phyloP scores from a whole-genome alignment of 495 filamentous ascomycete species.

The Schizothecium vesticola region DNA sequence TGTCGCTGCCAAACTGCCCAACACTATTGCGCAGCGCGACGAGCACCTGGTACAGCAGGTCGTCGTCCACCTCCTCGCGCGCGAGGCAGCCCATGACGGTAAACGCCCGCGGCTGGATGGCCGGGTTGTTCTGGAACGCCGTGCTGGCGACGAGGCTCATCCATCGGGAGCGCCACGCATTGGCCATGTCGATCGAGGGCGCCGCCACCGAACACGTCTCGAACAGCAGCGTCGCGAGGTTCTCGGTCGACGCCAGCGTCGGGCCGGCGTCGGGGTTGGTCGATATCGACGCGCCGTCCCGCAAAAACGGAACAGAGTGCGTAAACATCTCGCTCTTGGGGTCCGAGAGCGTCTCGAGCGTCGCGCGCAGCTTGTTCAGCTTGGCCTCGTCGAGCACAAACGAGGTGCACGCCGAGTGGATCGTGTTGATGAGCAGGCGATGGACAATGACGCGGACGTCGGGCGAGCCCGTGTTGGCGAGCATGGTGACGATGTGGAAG shows the following conservation, averaged over 20 bases:
- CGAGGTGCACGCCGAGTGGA: conserved; percentile 60
- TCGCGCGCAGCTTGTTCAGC: conserved; percentile 46
- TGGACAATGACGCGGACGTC: conserved; percentile 53
- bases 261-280: conserved; percentile 44
- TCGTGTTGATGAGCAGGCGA: conserved; percentile 55
- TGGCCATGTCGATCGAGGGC: conserved; percentile 57
- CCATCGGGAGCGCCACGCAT: conserved; percentile 65
- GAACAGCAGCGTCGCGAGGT: conserved; percentile 50
- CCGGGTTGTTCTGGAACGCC: conserved; percentile 65
- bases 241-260: conserved; percentile 47
- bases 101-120: conserved; percentile 61
- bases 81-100: conserved; percentile 65
- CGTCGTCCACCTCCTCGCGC: conserved; percentile 62
- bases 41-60: conserved; percentile 62
- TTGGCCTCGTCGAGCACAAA: conserved; percentile 52
- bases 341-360: conserved; percentile 52
- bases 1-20: conserved; percentile 52
- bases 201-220: conserved; percentile 58
- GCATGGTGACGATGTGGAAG: conserved; percentile 63
- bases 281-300: conserved; percentile 41
- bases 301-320: conserved; percentile 30
- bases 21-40: conserved; percentile 58
- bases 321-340: conserved; percentile 45
- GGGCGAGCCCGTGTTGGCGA: conserved; percentile 55
- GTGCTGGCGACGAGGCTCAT: conserved; percentile 66